Percentiles rank a stretch among this genome's conserved stretches.
phyloP scores from a whole-genome alignment of 192 early-diverging fungal species.

The Dissophora ornata region DNA sequence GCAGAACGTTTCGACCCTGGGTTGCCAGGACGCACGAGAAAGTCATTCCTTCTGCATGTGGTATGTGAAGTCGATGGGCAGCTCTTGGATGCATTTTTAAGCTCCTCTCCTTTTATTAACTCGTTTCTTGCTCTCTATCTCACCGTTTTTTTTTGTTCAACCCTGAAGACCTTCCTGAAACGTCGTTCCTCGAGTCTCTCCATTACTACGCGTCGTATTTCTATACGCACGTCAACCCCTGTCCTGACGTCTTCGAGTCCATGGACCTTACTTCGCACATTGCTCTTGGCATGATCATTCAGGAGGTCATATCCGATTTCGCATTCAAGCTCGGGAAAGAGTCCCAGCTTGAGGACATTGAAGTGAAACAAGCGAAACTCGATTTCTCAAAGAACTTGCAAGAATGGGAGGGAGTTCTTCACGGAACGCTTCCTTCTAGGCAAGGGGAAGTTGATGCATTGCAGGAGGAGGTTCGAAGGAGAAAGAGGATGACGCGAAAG shows the following conservation, averaged over 20 bases:
- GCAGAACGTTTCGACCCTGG: conserved; percentile 30
- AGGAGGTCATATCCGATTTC: conserved; percentile 43
- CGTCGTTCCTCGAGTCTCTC: conserved; percentile 32
- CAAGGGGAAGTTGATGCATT: background rate
- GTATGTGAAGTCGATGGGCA: conserved; percentile 20
- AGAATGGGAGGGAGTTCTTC: background rate
- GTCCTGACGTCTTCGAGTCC: conserved; percentile 37
- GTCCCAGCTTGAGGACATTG: conserved; percentile 21
- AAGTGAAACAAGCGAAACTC: conserved; percentile 18
- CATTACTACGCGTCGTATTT: conserved; percentile 47
- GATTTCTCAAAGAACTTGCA: background rate
- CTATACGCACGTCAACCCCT: conserved; percentile 29
- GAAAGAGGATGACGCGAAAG: background rate
- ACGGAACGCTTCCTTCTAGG: background rate
- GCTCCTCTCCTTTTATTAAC: too few relatives aligned
- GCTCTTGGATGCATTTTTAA: too few relatives aligned
- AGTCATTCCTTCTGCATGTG: conserved; percentile 25
- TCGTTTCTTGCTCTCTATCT: too few relatives aligned
- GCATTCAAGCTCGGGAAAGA: conserved; percentile 35
- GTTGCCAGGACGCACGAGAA: conserved; percentile 3
- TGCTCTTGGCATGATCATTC: conserved; percentile 46
- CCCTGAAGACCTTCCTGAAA: conserved; percentile 42
- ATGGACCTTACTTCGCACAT: conserved; percentile 48
- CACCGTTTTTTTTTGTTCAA: background rate
- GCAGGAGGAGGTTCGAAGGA: background rate